Evolutionary conservation across 176 grass and related monocot species (phyloP), one percentile per base, ranked within the genome.

Genomic region (Ampelocalamus luodianensis): DNA sequence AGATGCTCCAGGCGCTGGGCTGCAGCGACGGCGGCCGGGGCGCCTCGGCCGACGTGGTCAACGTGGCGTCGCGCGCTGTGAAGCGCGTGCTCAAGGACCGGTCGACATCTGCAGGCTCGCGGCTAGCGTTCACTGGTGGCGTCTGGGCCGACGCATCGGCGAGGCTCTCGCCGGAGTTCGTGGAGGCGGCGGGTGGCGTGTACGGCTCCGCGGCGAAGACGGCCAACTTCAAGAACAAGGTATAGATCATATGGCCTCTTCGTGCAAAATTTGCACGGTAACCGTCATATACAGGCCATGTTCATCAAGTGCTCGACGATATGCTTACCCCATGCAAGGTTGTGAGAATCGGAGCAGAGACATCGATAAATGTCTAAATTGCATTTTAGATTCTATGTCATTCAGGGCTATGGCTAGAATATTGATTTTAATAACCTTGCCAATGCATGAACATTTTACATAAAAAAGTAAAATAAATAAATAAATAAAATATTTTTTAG

Each of bases 11-110:
- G 23, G 22, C n/a, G 13, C 72, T 90, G 8, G 78, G 88, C 32
- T 45, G 34, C 51, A 71, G 83, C 4, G 88, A 71, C 44, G 88
- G 83, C 23, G 85, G 77, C 8, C 18, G 37, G 71, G 88, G 88
- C 65, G 78, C 71, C 23, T 83, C 55, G 8, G 84, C 84, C 0
- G 84, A 90, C 58, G 88, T 79, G 4, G 73, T 84, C 5, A 87
- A 90, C 29, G 56, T 86, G 46, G 78, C 79, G 1, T 86, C 84
- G 6, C 88, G 84, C 32, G 38, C 87, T 15, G 79, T 90, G 10
- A 90, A 86, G 84, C 84, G 88, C 38, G 84, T 90, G 36, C 73
- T 90, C 73, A 83, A 36, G 84, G 79, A 90, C 74, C 26, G 88
- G 59, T 77, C 79, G 10, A 49, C 42, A 1, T 87, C 88, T 51